Evolutionary conservation across 140 eudicot species (phyloP).

Genomic region (Cichorium intybus): DNA sequence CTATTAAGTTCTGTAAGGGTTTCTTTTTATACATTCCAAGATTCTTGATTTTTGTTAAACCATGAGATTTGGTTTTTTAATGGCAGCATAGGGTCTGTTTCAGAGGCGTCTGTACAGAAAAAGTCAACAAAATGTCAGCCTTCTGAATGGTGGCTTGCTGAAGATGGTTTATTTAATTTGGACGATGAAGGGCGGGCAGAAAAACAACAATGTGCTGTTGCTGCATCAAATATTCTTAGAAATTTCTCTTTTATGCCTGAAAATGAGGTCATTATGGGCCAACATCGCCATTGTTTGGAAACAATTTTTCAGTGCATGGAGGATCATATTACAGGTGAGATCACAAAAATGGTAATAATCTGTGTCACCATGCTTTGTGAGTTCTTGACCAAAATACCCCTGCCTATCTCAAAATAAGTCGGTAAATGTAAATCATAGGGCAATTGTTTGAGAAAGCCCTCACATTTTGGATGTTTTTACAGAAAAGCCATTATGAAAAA

Average conservation of each 20-base stretch:
- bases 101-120: conserved; percentile 68
- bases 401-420: not conserved
- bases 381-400: not conserved
- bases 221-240: conserved; percentile 92
- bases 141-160: conserved; percentile 91
- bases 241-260: conserved; percentile 97
- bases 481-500: no score
- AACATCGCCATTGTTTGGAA: conserved; percentile 93
- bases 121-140: conserved; percentile 44
- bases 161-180: conserved; percentile 89
- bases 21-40: not conserved
- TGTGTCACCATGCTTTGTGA: not conserved
- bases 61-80: conserved; percentile 10
- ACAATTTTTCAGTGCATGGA: conserved; percentile 91
- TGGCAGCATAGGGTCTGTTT: conserved; percentile 53
- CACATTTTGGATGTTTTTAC: no score
- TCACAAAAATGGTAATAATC: conserved; percentile 5
- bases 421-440: no score
- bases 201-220: conserved; percentile 96
- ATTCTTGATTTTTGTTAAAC: conserved; percentile 9
- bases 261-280: conserved; percentile 96
- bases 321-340: conserved; percentile 75
- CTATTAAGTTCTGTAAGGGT: no score
- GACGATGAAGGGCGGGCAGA: conserved; percentile 96
- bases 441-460: no score